phyloP scores from a whole-genome alignment of 768 basidiomycete genomes.

The Sarcodon aspratus region DNA sequence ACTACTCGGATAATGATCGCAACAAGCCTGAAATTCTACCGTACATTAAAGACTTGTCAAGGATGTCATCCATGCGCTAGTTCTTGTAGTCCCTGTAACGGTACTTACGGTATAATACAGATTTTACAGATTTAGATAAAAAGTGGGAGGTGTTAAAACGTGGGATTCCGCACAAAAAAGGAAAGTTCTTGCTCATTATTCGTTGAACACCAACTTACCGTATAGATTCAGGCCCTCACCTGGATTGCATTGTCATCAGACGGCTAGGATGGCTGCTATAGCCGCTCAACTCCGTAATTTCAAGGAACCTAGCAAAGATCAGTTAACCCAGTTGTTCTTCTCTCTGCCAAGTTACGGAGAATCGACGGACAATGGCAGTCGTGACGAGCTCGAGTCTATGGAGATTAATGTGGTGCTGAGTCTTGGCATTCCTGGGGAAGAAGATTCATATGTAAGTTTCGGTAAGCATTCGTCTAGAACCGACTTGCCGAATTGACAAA shows the following conservation, averaged over 20 bases:
- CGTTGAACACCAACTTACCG: too few species aligned
- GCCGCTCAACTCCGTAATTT: slow-evolving; percentile 83
- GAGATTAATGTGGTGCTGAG: slow-evolving; percentile 87
- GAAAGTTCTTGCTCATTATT: too few species aligned
- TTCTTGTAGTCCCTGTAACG: too few species aligned
- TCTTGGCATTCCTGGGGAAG: slow-evolving; percentile 64
- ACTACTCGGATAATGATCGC: too few species aligned
- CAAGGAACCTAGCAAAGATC: slow-evolving; percentile 87
- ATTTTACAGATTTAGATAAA: too few species aligned
- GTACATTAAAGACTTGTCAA: too few species aligned
- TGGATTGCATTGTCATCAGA: not conserved
- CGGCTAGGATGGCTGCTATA: slow-evolving; percentile 56
- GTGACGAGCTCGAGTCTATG: slow-evolving; percentile 47
- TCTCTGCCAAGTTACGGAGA: slow-evolving; percentile 41
- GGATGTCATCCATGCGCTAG: too few species aligned
- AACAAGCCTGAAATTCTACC: too few species aligned
- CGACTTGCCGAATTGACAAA: not conserved
- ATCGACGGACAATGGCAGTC: slow-evolving; percentile 10
- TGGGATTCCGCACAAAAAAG: too few species aligned
- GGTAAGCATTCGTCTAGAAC: not conserved
- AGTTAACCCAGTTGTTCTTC: slow-evolving; percentile 78
- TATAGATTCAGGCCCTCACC: too few species aligned
- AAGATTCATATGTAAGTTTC: slow-evolving; percentile 83
- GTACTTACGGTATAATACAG: too few species aligned
- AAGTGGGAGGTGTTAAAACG: too few species aligned